phyloP scores from a whole-genome alignment of 352 stramenopile genomes.

The Pythium periplocum region DNA sequence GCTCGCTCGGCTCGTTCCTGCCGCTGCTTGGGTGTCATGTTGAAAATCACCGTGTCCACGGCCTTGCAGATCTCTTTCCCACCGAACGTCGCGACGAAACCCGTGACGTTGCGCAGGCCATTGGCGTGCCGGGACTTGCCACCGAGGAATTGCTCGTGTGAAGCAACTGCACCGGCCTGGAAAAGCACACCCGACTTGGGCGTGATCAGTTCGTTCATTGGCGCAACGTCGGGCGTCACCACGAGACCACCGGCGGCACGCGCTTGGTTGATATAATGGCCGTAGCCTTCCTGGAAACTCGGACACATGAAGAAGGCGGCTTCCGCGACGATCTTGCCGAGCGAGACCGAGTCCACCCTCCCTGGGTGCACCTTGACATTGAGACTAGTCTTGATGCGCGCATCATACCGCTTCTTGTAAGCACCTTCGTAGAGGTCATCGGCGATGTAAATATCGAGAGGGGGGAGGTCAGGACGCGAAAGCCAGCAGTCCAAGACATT shows the following conservation, averaged over 20 bases:
- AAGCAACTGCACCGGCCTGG: slow-evolving; percentile 15
- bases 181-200: slow-evolving; percentile 39
- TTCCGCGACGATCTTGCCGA: slow-evolving; percentile 48
- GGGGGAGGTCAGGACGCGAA: slow-evolving; percentile 35
- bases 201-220: slow-evolving; percentile 65
- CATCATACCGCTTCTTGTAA: slow-evolving; percentile 14
- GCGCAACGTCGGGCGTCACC: slow-evolving; percentile 42
- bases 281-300: slow-evolving; percentile 55
- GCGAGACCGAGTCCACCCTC: slow-evolving; percentile 25
- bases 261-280: slow-evolving; percentile 74
- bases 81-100: slow-evolving; percentile 33
- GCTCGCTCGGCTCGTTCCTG: slow-evolving; percentile 32
- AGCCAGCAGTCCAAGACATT: slow-evolving; percentile 56
- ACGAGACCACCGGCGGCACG: slow-evolving; percentile 37
- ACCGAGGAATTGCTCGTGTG: slow-evolving; percentile 43
- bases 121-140: slow-evolving; percentile 45
- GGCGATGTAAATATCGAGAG: slow-evolving; percentile 46
- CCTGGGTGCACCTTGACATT: slow-evolving; percentile 34
- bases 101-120: slow-evolving; percentile 36
- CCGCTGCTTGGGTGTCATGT: slow-evolving; percentile 38
- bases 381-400: slow-evolving; percentile 16
- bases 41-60: slow-evolving; percentile 37
- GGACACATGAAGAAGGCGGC: slow-evolving; percentile 53
- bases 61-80: slow-evolving; percentile 37
- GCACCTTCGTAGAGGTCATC: slow-evolving; percentile 32